Evolutionary conservation across 2,329 filamentous ascomycete species (phyloP), one percentile per base, ranked within the genome.

Genomic region (Fusarium sulawesiense): DNA sequence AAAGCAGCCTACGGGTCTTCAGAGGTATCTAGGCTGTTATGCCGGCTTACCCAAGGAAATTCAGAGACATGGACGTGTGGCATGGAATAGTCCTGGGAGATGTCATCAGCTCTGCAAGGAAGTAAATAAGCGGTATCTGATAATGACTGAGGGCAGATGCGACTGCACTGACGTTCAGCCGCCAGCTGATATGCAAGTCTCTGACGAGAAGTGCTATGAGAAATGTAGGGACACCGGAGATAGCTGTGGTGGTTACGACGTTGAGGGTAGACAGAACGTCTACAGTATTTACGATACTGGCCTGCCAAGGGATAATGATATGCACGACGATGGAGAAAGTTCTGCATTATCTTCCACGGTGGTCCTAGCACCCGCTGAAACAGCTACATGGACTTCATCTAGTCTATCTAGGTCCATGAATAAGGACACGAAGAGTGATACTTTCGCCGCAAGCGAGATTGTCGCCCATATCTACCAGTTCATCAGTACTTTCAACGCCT

Each of bases 241-340:
- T 25, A 18, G 30, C 5, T 51, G 48, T 25, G 29, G 48, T 40
- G 48, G 48, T 7, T 51, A n/a, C 6, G 23, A 20, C 14, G 18
- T 8, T 18, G 32, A 40, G 11, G 13, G 6, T 2, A 14, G 25
- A 9, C 21, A 27, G 11, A 21, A 11, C 9, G 18, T 25, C 13
- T 37, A 23, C 6, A 40, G 32, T 25, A 14, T 51, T 9, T 51
- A 51, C 18, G 48, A 40, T 4, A 27, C 32, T 3, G 34, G 6
- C 0, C 8, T 23, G 13, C 7, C 13, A 11, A 21, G 5, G 14
- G 13, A 23, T 11, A 6, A 23, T 0, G 21, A 23, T 8, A 21
- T 4, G 13, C 13, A 11, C 8, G 4, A 18, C 21, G 41, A 7
- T 23, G 8, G 7, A 23, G 21, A 10, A 2, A 23, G 8, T 4